Percentiles rank a stretch among this genome's conserved stretches.
Conservation (phyloP, 208 protist species). For the Trypanosomatidae sp. region DNA sequence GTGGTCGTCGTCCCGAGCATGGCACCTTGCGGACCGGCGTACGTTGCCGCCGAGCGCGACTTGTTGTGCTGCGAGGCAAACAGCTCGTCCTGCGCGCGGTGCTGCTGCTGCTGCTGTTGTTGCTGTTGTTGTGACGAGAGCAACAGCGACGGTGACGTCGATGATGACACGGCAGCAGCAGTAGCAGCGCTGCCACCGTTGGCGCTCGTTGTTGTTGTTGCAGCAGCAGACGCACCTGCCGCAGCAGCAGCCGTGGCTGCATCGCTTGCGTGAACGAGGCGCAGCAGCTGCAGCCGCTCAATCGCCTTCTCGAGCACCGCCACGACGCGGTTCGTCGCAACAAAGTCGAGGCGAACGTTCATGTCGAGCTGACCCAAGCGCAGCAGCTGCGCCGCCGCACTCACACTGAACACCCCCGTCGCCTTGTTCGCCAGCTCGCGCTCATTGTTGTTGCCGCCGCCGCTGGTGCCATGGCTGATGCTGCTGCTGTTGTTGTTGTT, state of each 20-base stretch:
- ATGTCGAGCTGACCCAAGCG: conserved; percentile 4
- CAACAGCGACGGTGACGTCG: background rate
- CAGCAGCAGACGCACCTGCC: background rate
- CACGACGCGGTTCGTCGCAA: conserved; percentile 66
- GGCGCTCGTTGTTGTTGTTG: background rate
- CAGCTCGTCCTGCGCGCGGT: background rate
- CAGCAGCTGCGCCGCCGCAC: background rate
- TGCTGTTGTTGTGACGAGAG: background rate
- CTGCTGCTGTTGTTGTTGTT: background rate
- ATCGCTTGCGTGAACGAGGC: conserved; percentile 39
- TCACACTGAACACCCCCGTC: background rate
- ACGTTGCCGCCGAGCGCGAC: background rate
- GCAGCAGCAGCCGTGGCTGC: conserved; percentile 4
- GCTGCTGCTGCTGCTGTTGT: background rate
- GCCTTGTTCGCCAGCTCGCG: background rate
- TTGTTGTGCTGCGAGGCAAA: background rate
- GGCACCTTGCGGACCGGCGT: background rate
- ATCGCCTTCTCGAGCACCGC: conserved; percentile 75
- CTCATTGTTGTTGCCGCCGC: background rate
- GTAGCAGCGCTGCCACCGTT: background rate
- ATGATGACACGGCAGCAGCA: background rate
- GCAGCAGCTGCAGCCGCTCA: conserved; percentile 83
- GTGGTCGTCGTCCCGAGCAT: conserved; percentile 3
- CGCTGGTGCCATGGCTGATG: background rate
- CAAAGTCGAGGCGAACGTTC: conserved; percentile 28